Conservation (phyloP, 139 green algal genomes). For the Closterium sp. region DNA sequence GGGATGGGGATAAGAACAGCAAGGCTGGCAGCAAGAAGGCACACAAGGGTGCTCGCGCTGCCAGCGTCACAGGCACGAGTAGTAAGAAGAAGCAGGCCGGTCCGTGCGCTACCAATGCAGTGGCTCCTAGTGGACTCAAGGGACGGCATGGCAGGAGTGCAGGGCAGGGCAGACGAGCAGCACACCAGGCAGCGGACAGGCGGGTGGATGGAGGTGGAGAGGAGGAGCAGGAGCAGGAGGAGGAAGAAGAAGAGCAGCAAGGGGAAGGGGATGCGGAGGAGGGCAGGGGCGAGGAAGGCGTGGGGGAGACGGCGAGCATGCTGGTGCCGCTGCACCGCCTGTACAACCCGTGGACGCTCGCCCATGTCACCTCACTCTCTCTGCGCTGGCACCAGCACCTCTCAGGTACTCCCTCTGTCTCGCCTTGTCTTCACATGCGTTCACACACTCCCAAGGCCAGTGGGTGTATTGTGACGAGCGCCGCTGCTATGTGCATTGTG, state of each 20-base stretch:
- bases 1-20: neutral
- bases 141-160: neutral
- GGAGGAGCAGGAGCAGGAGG: neutral
- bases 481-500: no score
- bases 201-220: neutral
- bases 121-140: neutral
- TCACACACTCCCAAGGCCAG: no score
- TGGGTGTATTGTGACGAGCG: no score
- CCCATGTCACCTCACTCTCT: neutral
- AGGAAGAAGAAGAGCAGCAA: neutral
- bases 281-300: neutral
- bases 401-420: neutral
- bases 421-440: no score
- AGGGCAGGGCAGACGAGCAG: neutral
- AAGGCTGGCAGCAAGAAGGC: neutral
- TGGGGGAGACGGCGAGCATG: neutral
- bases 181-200: neutral
- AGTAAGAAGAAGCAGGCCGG: neutral
- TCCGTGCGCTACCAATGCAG: neutral
- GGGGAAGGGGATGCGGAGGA: neutral
- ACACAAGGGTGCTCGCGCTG: neutral
- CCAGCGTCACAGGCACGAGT: neutral
- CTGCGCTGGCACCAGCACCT: neutral
- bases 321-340: neutral
- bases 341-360: neutral